Conservation (phyloP, 768 basidiomycete genomes). For the Nidularia pulvinata region DNA sequence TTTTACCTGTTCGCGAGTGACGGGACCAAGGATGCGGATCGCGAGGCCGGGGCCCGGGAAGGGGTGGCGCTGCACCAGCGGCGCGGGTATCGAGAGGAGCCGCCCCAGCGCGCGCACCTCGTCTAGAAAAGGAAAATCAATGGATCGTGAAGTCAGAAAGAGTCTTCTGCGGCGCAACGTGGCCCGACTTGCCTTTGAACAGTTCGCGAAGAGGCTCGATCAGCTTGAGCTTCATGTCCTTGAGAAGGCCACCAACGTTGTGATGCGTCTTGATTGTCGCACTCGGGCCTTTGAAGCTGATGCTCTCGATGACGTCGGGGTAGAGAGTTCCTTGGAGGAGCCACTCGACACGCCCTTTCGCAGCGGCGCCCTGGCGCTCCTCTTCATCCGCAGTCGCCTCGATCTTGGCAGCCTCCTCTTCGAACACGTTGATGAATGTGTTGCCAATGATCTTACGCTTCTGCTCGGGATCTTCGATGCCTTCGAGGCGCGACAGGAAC, state of each 20-base stretch:
- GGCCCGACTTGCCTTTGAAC: conserved; percentile 79
- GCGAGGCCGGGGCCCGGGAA: conserved; percentile 99
- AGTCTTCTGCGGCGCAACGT: not conserved
- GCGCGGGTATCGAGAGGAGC: conserved; percentile 87
- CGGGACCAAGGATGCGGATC: conserved; percentile 96
- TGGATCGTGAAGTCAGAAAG: not conserved
- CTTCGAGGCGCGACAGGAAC: conserved; percentile 87
- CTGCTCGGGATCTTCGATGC: conserved; percentile 93
- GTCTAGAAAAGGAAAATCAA: conserved; percentile 46
- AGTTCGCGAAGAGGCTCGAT: conserved; percentile 97
- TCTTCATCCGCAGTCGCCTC: conserved; percentile 82
- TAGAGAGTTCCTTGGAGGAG: conserved; percentile 96
- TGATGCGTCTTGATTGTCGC: conserved; percentile 99
- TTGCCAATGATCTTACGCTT: conserved; percentile 99
- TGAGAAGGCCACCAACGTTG: conserved; percentile 95
- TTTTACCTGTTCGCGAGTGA: conserved; percentile 90
- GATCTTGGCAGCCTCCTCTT: conserved; percentile 89
- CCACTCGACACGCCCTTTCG: conserved; percentile 96
- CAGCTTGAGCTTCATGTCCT: conserved; percentile 98
- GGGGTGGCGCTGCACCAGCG: conserved; percentile 94
- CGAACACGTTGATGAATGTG: conserved; percentile 98
- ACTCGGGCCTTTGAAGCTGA: conserved; percentile 98
- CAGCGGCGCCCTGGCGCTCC: conserved; percentile 60
- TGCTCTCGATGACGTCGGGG: conserved; percentile 98
- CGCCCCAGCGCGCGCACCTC: conserved; percentile 95